These are phyloP conservation scores for Erysiphe pulchra DNA, from an alignment of 2,329 filamentous ascomycete species.

Conservation along the genomic window DNA sequence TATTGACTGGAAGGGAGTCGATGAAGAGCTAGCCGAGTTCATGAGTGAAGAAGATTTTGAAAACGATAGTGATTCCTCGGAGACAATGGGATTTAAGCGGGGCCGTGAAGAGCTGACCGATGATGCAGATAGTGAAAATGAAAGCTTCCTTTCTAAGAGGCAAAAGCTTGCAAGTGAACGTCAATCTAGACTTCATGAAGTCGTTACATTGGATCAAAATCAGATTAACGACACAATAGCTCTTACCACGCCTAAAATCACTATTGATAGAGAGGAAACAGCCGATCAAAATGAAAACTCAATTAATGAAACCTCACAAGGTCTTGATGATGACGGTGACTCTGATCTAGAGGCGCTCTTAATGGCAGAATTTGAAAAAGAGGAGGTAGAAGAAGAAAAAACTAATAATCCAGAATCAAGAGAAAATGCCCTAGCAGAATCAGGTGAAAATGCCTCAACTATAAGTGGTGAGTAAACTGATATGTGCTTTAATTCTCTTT, in stretches of 20 bases:
- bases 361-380: slow-evolving; percentile 17
- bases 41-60: slow-evolving; percentile 27
- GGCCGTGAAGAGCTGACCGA: slow-evolving; percentile 13
- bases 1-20: slow-evolving; percentile 35
- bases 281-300: slow-evolving; percentile 7
- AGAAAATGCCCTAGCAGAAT: no score
- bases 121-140: slow-evolving; percentile 23
- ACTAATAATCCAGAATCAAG: no score
- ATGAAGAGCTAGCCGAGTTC: slow-evolving; percentile 55
- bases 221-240: slow-evolving; percentile 12
- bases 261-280: slow-evolving; percentile 17
- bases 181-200: slow-evolving; percentile 21
- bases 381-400: slow-evolving; percentile 14
- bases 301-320: neutral
- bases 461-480: no score
- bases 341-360: slow-evolving; percentile 31
- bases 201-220: slow-evolving; percentile 16
- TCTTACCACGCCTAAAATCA: slow-evolving; percentile 17
- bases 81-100: slow-evolving; percentile 8
- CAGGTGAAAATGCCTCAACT: no score
- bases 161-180: slow-evolving; percentile 22
- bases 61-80: slow-evolving; percentile 12
- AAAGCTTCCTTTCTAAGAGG: slow-evolving; percentile 23
- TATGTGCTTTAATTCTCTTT: no score
- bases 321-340: slow-evolving; percentile 10